These are phyloP conservation scores for Macrophomina tecta DNA, from an alignment of 2,329 filamentous ascomycete genomes.

Conservation along the genomic window DNA sequence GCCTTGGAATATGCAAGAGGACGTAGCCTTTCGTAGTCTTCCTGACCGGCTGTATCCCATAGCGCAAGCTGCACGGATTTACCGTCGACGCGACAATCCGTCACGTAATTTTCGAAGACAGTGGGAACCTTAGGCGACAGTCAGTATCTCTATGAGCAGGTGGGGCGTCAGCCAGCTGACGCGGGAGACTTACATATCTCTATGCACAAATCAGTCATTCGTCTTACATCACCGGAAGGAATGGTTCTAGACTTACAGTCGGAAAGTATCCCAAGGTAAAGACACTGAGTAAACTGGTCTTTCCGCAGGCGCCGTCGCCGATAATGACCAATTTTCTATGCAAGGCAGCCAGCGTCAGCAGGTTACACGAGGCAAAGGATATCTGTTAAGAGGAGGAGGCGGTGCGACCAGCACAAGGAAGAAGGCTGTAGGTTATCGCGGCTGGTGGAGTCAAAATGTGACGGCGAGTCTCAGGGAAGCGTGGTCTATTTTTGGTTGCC, in stretches of 20 bases:
- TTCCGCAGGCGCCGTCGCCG: conserved; percentile 95
- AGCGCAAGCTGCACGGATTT: conserved; percentile 97
- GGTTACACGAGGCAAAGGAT: conserved; percentile 19
- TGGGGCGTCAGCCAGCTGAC: conserved; percentile 2
- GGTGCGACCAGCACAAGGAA: conserved; percentile 12
- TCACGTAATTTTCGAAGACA: conserved; percentile 99
- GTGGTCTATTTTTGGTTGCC: conserved; percentile 29
- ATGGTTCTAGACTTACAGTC: conserved; percentile 70
- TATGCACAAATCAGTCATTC: conserved; percentile 29
- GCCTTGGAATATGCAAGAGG: conserved; percentile 96
- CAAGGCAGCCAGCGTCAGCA: conserved; percentile 28
- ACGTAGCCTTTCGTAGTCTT: conserved; percentile 95
- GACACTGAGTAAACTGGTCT: conserved; percentile 95
- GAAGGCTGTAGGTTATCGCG: conserved; percentile 9
- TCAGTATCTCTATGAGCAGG: not conserved
- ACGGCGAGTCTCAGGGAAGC: conserved; percentile 25
- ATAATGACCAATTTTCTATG: conserved; percentile 94
- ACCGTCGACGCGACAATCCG: conserved; percentile 96
- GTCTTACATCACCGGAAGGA: conserved; percentile 7
- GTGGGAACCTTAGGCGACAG: conserved; percentile 75
- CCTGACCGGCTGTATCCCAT: conserved; percentile 99
- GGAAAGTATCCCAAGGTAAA: conserved; percentile 98
- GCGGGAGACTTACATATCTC: conserved; percentile 36
- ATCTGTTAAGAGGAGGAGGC: conserved; percentile 4
- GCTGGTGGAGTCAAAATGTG: conserved; percentile 16